Percentiles rank a stretch among this genome's conserved stretches.
These are phyloP conservation scores for Naganishia randhawae DNA, from an alignment of 768 basidiomycete genomes.

Conservation along the genomic window DNA sequence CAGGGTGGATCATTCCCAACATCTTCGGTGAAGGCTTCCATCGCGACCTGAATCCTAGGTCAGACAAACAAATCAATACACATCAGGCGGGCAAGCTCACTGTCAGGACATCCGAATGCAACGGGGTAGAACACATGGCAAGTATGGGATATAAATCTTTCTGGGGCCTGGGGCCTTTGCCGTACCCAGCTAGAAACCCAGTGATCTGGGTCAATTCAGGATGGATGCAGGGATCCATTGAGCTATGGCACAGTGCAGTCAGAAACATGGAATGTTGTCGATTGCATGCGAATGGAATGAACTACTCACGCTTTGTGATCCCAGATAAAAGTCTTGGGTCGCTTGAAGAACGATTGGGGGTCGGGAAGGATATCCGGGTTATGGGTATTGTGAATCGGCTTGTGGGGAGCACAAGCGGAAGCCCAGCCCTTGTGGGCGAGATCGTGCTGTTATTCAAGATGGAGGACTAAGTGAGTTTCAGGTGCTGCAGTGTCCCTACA, in stretches of 20 bases:
- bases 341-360: constrained; percentile 34
- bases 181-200: constrained; percentile 41
- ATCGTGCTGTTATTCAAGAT: constrained; percentile 34
- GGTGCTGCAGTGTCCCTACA: background rate
- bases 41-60: constrained; percentile 35
- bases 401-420: constrained; percentile 46
- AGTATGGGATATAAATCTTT: constrained; percentile 44
- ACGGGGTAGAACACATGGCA: constrained; percentile 46
- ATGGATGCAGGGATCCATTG: constrained; percentile 48
- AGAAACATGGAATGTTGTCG: background rate
- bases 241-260: constrained; percentile 24
- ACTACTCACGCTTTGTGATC: constrained; percentile 44
- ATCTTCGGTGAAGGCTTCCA: constrained; percentile 46
- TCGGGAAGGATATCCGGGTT: constrained; percentile 33
- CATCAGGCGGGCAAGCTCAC: constrained; percentile 21
- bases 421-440: constrained; percentile 46
- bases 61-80: background rate
- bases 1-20: constrained; percentile 42
- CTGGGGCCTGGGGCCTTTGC: constrained; percentile 44
- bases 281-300: background rate
- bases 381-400: constrained; percentile 40
- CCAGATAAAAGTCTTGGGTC: constrained; percentile 46
- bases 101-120: constrained; percentile 44
- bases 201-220: constrained; percentile 41
- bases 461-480: background rate